Conservation (phyloP, 352 stramenopile species). For the Globisporangium polare region DNA sequence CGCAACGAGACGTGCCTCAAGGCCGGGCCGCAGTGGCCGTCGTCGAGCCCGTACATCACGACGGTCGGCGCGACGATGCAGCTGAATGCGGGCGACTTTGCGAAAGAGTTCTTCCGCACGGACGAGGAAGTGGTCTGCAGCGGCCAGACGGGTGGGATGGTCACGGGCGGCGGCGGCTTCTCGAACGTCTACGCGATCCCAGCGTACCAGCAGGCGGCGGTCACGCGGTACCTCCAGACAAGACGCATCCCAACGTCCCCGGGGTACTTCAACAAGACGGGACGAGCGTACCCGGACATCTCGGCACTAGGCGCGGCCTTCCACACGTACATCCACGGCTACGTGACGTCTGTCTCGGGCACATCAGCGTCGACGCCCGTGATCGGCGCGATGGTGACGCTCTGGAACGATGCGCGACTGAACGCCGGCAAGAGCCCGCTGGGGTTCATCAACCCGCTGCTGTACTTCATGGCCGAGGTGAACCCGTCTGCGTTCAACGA, state of each 20-base stretch:
- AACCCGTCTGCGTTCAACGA: constrained; percentile 76
- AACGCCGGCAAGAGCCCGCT: constrained; percentile 77
- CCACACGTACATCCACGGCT: constrained; percentile 54
- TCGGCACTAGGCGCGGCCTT: constrained; percentile 70
- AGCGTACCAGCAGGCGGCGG: constrained; percentile 65
- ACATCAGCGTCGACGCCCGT: constrained; percentile 87
- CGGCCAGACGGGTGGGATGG: constrained; percentile 56
- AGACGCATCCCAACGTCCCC: constrained; percentile 36
- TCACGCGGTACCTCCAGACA: constrained; percentile 61
- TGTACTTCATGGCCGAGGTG: constrained; percentile 73
- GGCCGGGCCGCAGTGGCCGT: constrained; percentile 71
- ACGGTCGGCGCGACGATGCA: constrained; percentile 88
- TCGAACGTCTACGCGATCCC: constrained; percentile 76
- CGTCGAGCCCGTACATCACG: constrained; percentile 87
- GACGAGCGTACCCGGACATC: constrained; percentile 89
- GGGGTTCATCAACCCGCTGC: constrained; percentile 84
- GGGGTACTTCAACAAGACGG: constrained; percentile 79
- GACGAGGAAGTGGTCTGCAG: constrained; percentile 81
- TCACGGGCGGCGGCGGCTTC: constrained; percentile 88
- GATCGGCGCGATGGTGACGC: constrained; percentile 79
- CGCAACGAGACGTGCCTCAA: constrained; percentile 52
- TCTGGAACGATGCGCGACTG: constrained; percentile 84
- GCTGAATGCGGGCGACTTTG: constrained; percentile 21
- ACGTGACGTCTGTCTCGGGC: constrained; percentile 50
- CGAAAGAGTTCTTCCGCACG: constrained; percentile 57